Conservation (phyloP, 139 green algal species). For the Tetradesmus obliquus region DNA sequence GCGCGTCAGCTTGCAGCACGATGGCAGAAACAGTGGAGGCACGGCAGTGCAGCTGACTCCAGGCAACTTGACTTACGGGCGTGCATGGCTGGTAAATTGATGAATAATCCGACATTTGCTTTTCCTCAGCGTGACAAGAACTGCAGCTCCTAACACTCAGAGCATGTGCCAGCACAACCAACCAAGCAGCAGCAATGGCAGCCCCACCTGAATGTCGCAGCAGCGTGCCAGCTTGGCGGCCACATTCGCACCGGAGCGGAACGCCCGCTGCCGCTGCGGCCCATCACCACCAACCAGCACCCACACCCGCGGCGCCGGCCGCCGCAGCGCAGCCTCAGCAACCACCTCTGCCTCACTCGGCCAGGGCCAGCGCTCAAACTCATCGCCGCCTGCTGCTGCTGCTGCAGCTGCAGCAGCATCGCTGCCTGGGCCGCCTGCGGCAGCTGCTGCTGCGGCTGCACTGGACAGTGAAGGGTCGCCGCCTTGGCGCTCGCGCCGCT, state of each 20-base stretch:
- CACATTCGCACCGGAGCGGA: conserved; percentile 46
- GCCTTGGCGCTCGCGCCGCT: neutral
- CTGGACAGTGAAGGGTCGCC: neutral
- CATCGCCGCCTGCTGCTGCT: neutral
- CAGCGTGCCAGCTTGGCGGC: conserved; percentile 48
- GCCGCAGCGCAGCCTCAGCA: neutral
- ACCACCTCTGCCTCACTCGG: neutral
- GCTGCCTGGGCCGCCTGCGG: neutral
- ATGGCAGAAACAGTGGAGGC: neutral
- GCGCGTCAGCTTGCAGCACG: neutral
- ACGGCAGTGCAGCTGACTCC: neutral
- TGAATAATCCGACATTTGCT: too few species aligned
- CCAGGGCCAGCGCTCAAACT: conserved; percentile 3
- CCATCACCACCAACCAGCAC: conserved; percentile 80
- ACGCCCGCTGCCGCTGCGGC: conserved; percentile 57
- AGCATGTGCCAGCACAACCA: neutral
- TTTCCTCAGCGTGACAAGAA: too few species aligned
- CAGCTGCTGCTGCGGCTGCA: neutral
- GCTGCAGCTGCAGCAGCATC: neutral
- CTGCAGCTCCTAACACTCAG: too few species aligned
- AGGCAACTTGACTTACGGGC: too few species aligned
- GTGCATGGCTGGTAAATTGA: too few species aligned
- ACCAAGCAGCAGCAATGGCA: neutral
- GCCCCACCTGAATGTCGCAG: conserved; percentile 56
- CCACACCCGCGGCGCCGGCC: conserved; percentile 61